phyloP scores from a whole-genome alignment of 2,329 filamentous ascomycete genomes.

The Amylocarpus encephaloides region DNA sequence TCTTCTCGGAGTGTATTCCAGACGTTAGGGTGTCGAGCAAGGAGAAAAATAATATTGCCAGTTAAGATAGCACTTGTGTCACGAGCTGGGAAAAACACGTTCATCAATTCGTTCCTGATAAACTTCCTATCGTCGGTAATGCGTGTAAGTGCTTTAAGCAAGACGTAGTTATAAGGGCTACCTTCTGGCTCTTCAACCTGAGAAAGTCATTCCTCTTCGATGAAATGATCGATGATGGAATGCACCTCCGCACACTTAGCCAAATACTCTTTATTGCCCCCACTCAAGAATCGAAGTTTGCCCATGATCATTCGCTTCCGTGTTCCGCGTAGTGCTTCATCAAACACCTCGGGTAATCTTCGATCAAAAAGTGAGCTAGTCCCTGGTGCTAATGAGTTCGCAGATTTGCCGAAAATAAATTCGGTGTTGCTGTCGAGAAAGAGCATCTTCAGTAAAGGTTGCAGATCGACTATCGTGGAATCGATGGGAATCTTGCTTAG shows the following conservation, averaged over 20 bases:
- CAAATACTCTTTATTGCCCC: slow-evolving; percentile 5
- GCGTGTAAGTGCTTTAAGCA: slow-evolving; percentile 43
- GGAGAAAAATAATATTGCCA: slow-evolving; percentile 42
- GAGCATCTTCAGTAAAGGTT: slow-evolving; percentile 55
- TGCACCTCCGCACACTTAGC: slow-evolving; percentile 8
- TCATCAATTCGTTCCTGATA: slow-evolving; percentile 30
- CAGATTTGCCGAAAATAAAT: slow-evolving; percentile 15
- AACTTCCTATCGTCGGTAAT: slow-evolving; percentile 36
- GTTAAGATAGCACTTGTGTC: slow-evolving; percentile 33
- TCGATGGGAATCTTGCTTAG: slow-evolving; percentile 49
- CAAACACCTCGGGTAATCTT: slow-evolving; percentile 7
- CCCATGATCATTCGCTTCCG: slow-evolving; percentile 6
- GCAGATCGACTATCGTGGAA: slow-evolving; percentile 50
- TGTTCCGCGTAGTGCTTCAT: slow-evolving; percentile 11
- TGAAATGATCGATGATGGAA: slow-evolving; percentile 9
- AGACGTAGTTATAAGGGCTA: slow-evolving; percentile 32
- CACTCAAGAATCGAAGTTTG: slow-evolving; percentile 5
- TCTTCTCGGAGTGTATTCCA: slow-evolving; percentile 39
- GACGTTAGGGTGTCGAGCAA: slow-evolving; percentile 40
- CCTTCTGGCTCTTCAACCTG: not conserved
- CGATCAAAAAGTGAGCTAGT: slow-evolving; percentile 1
- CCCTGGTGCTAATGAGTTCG: slow-evolving; percentile 28
- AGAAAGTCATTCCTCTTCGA: slow-evolving; percentile 8
- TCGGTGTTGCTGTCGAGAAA: slow-evolving; percentile 48
- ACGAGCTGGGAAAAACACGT: slow-evolving; percentile 34